phyloP scores from a whole-genome alignment of 2,329 filamentous ascomycete species.

The Aphanocladium album region DNA sequence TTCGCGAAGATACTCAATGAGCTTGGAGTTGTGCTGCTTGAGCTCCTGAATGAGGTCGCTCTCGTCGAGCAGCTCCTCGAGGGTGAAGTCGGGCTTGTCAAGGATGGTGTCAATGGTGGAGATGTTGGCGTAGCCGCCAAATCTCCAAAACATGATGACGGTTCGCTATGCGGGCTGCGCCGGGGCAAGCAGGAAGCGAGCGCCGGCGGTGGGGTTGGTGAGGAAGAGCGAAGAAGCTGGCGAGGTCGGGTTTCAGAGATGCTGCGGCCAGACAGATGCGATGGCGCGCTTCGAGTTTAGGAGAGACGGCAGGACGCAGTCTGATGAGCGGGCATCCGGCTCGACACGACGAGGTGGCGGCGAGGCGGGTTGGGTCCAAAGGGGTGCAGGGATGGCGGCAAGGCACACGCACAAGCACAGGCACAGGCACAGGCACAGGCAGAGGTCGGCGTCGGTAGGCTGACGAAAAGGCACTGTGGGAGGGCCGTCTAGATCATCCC shows the following conservation, averaged over 20 bases:
- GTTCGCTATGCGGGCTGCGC: constrained; percentile 11
- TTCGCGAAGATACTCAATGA: constrained; percentile 91
- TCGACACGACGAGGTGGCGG: neutral
- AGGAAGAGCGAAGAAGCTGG: neutral
- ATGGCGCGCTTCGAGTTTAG: neutral
- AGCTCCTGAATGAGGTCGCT: constrained; percentile 94
- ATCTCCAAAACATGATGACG: constrained; percentile 97
- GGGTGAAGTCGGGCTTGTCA: constrained; percentile 90
- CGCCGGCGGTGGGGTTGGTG: constrained; percentile 6
- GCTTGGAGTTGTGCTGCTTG: constrained; percentile 95
- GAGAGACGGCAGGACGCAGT: neutral
- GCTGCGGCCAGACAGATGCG: neutral
- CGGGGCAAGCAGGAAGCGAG: constrained; percentile 10
- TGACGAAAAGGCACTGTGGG: constrained; percentile 4
- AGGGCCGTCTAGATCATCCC: constrained; percentile 11
- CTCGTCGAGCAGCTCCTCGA: constrained; percentile 95
- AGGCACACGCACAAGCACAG: neutral
- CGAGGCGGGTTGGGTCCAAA: constrained; percentile 6
- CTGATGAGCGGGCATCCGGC: constrained; percentile 7
- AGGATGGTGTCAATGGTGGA: constrained; percentile 95
- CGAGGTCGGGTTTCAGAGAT: neutral
- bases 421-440: neutral
- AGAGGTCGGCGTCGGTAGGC: neutral
- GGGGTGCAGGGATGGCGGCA: constrained; percentile 7
- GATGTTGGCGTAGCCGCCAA: constrained; percentile 97